Base-by-base conservation (phyloP, 2,329 filamentous ascomycete species). In the Cercospora brassicicola region DNA sequence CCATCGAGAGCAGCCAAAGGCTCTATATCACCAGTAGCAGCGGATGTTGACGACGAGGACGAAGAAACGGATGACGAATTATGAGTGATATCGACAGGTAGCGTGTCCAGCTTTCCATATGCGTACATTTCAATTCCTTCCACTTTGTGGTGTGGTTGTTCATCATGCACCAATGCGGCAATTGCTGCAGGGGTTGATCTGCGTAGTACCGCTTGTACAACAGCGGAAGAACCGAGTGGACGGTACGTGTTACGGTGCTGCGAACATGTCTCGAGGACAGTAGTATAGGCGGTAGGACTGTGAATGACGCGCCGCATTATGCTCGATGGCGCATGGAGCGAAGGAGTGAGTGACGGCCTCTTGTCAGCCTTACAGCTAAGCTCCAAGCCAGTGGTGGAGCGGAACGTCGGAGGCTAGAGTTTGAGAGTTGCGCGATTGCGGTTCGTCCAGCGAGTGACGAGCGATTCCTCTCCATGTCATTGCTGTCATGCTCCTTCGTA, bases 41-140 rank as follows among this genome's bases (percentile, higher is more conserved):
- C 65, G n/a, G 62, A 56, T 53, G 55, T 53, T 28, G 66, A 69
- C 7, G 70, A 74, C 8, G 73, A 75, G 26, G 75, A 78, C 28
- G 76, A 76, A 11, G 76, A 77, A 56, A 78, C 76, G 28, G 77
- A 78, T 65, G 77, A 78, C 61, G 77, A 79, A 65, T 59, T 77
- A 56, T 77, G 65, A 75, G 30, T 13, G 3, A 42, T 64, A 45
- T 26, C 11, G 30, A 51, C 36, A 56, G 10, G 36, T 11, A 42
- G 18, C 45, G 36, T 56, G 45, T 48, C 23, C 23, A 31, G 61
- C 18, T 3, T 45, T 20, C 23, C 20, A 36, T 39, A 30, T 48
- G 60, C 30, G 26, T 39, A 61, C 6, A 9, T 36, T 39, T 31
- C 6, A 9, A 20, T 39, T 31, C 8, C 23, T 39, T 39, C 51